These are phyloP conservation scores for Tagetes patula DNA, from an alignment of 129 eudicot species.

Conservation along the genomic window DNA sequence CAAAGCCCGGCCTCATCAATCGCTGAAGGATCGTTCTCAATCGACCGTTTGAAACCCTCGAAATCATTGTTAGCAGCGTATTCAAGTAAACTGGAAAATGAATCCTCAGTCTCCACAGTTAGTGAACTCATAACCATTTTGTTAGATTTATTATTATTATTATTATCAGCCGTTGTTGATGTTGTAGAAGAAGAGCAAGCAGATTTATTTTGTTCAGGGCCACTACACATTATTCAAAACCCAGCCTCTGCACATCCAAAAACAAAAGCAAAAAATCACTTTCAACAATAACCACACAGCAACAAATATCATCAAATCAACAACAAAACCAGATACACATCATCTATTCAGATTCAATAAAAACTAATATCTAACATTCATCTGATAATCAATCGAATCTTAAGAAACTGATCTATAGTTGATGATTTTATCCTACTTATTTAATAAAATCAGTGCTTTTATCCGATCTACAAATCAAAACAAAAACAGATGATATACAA, in stretches of 20 bases:
- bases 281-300: not conserved
- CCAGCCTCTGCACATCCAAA: not conserved
- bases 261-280: not conserved
- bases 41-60: conserved; percentile 52
- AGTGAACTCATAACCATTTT: conserved; percentile 41
- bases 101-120: conserved; percentile 57
- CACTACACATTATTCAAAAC: conserved; percentile 50
- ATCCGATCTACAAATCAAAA: not conserved
- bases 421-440: not conserved
- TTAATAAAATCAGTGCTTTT: not conserved
- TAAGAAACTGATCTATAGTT: not conserved
- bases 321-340: too few species aligned
- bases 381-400: not conserved
- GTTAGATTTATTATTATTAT: conserved; percentile 14
- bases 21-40: conserved; percentile 49
- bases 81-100: conserved; percentile 67
- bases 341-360: not conserved
- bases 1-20: conserved; percentile 71
- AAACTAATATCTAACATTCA: not conserved
- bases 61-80: conserved; percentile 70
- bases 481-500: too few species aligned
- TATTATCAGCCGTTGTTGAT: conserved; percentile 5
- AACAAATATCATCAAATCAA: not conserved
- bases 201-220: conserved; percentile 49
- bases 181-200: conserved; percentile 20